Conservation (phyloP, 2,329 filamentous ascomycete genomes). For the Aureobasidium lini region DNA sequence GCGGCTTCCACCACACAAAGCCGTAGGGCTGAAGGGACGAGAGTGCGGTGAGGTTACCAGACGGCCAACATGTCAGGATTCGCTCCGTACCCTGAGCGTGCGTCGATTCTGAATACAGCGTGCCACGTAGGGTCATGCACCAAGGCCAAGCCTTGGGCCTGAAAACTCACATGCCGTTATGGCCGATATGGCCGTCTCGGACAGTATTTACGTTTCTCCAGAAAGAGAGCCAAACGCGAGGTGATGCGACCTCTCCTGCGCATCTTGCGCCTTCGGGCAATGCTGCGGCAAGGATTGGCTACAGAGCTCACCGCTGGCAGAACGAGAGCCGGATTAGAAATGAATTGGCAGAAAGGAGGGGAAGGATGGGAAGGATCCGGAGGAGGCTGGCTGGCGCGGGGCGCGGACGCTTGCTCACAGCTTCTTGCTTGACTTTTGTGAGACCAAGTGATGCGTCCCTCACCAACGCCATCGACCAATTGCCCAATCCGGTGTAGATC, state of each 20-base stretch:
- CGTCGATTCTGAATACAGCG: background rate
- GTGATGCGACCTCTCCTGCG: constrained; percentile 7
- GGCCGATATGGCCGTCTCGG: background rate
- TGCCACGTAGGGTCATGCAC: constrained; percentile 11
- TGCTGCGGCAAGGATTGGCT: constrained; percentile 11
- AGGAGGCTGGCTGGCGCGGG: constrained; percentile 7
- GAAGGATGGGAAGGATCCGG: constrained; percentile 3
- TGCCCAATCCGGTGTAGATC: background rate
- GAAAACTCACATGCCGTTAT: background rate
- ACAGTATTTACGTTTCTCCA: background rate
- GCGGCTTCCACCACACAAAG: background rate
- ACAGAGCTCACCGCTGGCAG: constrained; percentile 5
- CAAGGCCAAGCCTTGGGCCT: constrained; percentile 1
- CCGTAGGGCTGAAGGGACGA: constrained; percentile 10
- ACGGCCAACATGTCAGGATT: background rate
- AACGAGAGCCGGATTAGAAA: constrained; percentile 7
- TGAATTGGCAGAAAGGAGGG: background rate
- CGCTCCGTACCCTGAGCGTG: background rate
- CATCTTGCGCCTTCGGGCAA: constrained; percentile 9
- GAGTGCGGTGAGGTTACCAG: constrained; percentile 9
- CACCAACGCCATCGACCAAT: constrained; percentile 1
- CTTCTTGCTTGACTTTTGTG: background rate
- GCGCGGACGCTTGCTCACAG: background rate
- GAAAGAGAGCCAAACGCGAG: background rate
- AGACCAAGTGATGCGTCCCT: constrained; percentile 8